Percentiles rank a stretch among this genome's conserved stretches.
Conservation (phyloP, 129 eudicot genomes). For the Lactuca saligna region DNA sequence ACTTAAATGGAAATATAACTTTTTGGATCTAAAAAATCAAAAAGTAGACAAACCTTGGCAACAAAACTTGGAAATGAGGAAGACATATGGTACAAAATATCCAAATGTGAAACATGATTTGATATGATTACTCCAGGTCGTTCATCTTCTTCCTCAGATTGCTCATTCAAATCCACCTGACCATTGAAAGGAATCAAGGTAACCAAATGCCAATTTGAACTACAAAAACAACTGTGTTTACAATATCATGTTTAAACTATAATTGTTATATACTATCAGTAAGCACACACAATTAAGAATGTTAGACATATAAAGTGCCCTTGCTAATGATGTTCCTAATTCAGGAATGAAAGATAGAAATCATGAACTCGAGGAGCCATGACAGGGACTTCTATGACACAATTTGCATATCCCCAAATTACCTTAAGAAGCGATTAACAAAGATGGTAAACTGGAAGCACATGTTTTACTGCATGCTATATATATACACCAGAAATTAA, state of each 20-base stretch:
- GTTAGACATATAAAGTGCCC: no score
- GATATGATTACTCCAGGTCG: conserved; percentile 87
- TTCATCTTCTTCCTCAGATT: conserved; percentile 50
- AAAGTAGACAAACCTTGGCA: conserved; percentile 74
- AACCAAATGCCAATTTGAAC: not conserved
- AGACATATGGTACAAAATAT: conserved; percentile 85
- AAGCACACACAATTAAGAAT: no score
- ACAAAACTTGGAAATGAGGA: conserved; percentile 95
- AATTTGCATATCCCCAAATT: not conserved
- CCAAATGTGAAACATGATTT: conserved; percentile 89
- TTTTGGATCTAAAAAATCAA: not conserved
- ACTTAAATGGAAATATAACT: not conserved
- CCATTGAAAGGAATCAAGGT: conserved; percentile 20
- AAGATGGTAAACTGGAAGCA: not conserved
- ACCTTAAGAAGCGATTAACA: not conserved
- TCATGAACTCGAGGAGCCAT: not conserved
- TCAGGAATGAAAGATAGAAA: not conserved
- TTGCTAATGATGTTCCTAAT: no score
- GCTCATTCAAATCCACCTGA: conserved; percentile 43
- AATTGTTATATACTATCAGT: no score
- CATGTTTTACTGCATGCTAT: not conserved
- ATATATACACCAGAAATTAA: not conserved
- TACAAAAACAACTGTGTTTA: no score
- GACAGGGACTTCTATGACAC: not conserved
- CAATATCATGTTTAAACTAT: no score